These are phyloP conservation scores for Thelephora aurantiotincta DNA, from an alignment of 768 basidiomycete species.

Conservation along the genomic window DNA sequence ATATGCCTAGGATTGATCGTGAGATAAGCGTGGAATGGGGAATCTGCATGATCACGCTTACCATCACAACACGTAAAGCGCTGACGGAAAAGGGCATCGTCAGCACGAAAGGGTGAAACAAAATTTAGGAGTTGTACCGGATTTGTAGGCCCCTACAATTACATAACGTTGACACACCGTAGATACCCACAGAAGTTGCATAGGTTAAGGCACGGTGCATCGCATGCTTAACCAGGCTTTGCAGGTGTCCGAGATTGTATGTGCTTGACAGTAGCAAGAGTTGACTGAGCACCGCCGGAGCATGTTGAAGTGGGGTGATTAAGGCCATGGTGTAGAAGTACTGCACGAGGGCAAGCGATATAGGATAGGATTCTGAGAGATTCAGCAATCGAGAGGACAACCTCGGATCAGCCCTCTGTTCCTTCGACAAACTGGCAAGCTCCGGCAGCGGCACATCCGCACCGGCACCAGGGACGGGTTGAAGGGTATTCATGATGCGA, in stretches of 20 bases:
- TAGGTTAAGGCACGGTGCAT: conserved; percentile 84
- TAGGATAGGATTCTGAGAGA: conserved; percentile 81
- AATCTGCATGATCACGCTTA: conserved; percentile 18
- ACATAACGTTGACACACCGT: conserved; percentile 89
- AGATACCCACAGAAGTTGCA: conserved; percentile 78
- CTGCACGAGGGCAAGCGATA: conserved; percentile 80
- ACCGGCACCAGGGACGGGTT: conserved; percentile 41
- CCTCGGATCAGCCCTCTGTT: conserved; percentile 58
- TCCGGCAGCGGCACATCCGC: conserved; percentile 54
- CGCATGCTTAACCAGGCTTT: conserved; percentile 77
- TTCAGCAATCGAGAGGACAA: conserved; percentile 67
- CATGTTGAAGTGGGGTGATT: conserved; percentile 82
- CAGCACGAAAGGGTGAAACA: conserved; percentile 6
- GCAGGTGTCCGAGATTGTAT: conserved; percentile 67
- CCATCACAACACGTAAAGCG: conserved; percentile 76
- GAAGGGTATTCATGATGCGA: conserved; percentile 25
- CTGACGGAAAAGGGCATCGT: conserved; percentile 19
- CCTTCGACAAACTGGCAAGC: conserved; percentile 30
- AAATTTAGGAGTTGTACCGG: conserved; percentile 30
- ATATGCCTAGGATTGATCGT: conserved; percentile 40
- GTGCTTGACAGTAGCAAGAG: conserved; percentile 73
- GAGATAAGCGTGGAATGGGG: conserved; percentile 2
- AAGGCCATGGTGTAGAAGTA: conserved; percentile 86
- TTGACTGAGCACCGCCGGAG: conserved; percentile 79
- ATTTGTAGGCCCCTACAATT: conserved; percentile 84